Base-by-base conservation (phyloP, 345 rosid species). In the Heritiera fomes region DNA sequence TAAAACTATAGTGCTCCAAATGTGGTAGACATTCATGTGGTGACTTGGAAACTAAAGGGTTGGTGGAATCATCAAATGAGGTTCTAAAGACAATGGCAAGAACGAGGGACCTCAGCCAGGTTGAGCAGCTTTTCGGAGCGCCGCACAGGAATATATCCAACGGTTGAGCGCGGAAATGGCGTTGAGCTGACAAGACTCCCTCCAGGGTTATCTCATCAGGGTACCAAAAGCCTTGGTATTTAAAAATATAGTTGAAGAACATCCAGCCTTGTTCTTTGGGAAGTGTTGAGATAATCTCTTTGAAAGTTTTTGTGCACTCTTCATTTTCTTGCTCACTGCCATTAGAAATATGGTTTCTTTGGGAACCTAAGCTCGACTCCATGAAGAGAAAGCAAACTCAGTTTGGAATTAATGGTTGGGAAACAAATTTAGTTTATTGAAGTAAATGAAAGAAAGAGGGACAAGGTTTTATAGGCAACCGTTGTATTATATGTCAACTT, bases 171-270 rank as follows among this genome's bases (percentile, higher is more conserved):
- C 43, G 56, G 74, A 79, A 79, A 23, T 74, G 53, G 13, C 53
- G 4, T 41, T 79, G 78, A 30, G 43, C 52, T 38, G 49, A 52
- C 43, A 79, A 2, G 10, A 72, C 0, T n/a, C 58, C 41, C 8
- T 20, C 45, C 12, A 73, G 7, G 40, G 8, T 12, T 2, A 8
- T 2, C 1, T 17, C 4, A 7, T n/a, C 8, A 47, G 12, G 50
- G 75, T 13, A 53, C 82, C 78, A 79, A n/a, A 73, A 79, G 3
- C 56, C 65, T 73, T 79, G 77, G 64, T 69, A 46, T 30, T 78
- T 9, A 12, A 10, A 40, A 30, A 32, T 6, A 10, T 32, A 14
- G 18, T 6, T 52, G 58, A 13, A 47, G 1, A 9, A 9, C 2
- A 8, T 47, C 50, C 50, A 47, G 12, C 50, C 50, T 47, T 47